Evolutionary conservation across 108 stramenopile genomes (phyloP), one percentile per base, ranked within the genome.

Genomic region (Discostella stelligeroides): DNA sequence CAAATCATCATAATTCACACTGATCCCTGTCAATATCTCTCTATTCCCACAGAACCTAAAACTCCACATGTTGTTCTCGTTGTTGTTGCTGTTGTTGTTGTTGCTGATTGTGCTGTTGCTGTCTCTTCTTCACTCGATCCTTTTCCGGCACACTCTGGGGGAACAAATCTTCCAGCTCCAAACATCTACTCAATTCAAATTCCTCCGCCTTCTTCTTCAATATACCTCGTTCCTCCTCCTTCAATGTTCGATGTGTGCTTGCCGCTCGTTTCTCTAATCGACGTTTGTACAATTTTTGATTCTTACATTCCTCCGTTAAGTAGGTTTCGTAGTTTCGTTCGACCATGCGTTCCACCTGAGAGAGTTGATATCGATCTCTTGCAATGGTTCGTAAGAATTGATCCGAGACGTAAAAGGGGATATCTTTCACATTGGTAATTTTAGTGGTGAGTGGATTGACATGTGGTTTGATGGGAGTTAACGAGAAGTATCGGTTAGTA

Each of bases 321-420:
- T 86, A 96, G 11, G 79, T 61, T 61, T 93, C 78, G 76, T 96
- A 96, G 24, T 86, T 80, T 24, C 62, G 63, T 61, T 93, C 89
- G 12, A 96, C 95, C 92, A 93, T 90, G 1, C 88, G 84, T 78
- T 95, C 94, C 0, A 95, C 90, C 75, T 92, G 95, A 6, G 85
- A 81, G n/a, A 96, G 73, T 37, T 92, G 88, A 79, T 94, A 94
- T 53, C 88, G 78, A 67, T 96, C 92, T 12, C 92, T 80, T 27
- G 84, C 66, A 41, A 85, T 80, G 14, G 90, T 94, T 59, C 88
- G 47, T 23, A 91, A n/a, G 73, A 96, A 96, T 54, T 87, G 83
- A 63, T 88, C 86, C 0, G 88, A 72, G 21, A 96, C 95, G 67
- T 72, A 96, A 75, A 89, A 96, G 1, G 92, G 95, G 69, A 96